Evolutionary conservation across 2,329 filamentous ascomycete genomes (phyloP), one percentile per base, ranked within the genome.

Genomic region (Sporothrix pseudoabietina): DNA sequence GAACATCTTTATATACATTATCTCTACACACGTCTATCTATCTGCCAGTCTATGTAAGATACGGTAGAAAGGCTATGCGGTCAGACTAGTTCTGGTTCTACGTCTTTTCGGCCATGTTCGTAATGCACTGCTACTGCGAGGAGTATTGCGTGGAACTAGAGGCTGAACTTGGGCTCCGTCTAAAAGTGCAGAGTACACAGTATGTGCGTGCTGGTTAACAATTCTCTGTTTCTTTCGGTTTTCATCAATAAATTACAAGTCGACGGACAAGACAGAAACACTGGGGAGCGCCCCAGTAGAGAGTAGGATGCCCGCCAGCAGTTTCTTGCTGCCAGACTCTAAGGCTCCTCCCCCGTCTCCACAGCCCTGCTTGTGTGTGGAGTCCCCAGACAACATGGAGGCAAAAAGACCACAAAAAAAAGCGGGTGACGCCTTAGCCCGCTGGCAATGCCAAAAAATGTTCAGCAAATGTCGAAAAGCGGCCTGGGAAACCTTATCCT

Each of bases 321-420:
- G 54, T 9, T 41, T 22, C 7, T 63, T 3, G 16, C 4, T 22
- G 26, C n/a, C 35, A 10, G 47, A 52, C 57, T 32, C 59, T 14
- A 14, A 41, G 30, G 4, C 63, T 49, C 39, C 39, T 26, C 14
- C n/a, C 39, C 41, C n/a, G 39, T 49, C 41, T 52, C 63, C 63
- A 68, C 63, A 68, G 44, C 41, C 41, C 41, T 49, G 63, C 63
- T 10, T 52, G 22, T 8, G 63, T 41, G 22, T 68, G 41, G 41
- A 68, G 41, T 52, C 41, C 63, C 61, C 61, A 66, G 61, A 66
- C 39, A 66, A 65, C 12, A 68, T 41, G 63, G 41, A 66, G 61
- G 35, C 61, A 66, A 65, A 65, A 68, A 7, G 41, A 5, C 9
- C 2, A 41, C 19, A 49, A 52, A 49, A 30, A 16, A 68, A 12